Evolutionary conservation across 2,329 filamentous ascomycete species (phyloP).

Genomic region (Pseudogymnoascus sp.): DNA sequence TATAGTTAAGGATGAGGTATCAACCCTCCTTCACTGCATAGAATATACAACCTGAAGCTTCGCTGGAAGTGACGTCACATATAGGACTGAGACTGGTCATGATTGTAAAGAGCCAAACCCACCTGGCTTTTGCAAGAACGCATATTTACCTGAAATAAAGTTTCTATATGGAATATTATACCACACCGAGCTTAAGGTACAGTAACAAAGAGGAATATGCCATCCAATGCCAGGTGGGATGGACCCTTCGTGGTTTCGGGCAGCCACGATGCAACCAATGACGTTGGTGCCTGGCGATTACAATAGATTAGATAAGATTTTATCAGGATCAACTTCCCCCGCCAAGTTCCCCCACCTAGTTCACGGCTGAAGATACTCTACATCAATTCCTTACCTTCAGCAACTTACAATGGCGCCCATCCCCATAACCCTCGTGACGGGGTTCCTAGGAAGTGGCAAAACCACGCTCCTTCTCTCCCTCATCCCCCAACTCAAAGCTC

Average conservation of each 20-base stretch:
- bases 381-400: neutral
- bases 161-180: neutral
- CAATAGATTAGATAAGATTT: conserved; percentile 1
- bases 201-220: neutral
- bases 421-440: conserved; percentile 89
- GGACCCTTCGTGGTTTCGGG: neutral
- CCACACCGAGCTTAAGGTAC: neutral
- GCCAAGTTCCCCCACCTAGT: neutral
- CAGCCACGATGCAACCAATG: neutral
- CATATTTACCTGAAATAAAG: neutral
- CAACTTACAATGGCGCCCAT: conserved; percentile 52
- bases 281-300: neutral
- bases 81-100: neutral
- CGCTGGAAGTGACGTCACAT: neutral
- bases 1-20: neutral
- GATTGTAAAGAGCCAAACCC: neutral
- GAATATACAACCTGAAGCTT: neutral
- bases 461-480: conserved; percentile 94
- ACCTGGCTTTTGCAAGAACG: neutral
- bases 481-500: conserved; percentile 74
- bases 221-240: neutral
- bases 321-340: neutral
- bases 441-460: conserved; percentile 92
- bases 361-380: neutral
- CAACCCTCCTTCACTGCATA: neutral